Conservation (phyloP, 352 stramenopile genomes). For the Phytopythium litorale region DNA sequence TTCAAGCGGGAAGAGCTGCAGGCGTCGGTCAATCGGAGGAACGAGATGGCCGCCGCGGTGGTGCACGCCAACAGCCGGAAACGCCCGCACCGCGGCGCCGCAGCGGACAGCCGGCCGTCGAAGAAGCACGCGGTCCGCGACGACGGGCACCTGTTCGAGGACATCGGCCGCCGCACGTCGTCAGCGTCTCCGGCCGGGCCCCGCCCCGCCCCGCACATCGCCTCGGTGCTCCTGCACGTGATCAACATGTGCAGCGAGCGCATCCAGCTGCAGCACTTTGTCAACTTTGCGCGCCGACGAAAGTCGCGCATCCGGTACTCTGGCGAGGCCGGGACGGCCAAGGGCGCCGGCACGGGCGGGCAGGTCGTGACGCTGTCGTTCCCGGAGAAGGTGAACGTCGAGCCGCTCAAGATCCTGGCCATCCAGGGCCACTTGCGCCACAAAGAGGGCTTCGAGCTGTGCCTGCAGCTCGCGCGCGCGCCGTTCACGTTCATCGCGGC, state of each 20-base stretch:
- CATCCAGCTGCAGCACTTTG: slow-evolving; percentile 85
- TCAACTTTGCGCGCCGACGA: slow-evolving; percentile 82
- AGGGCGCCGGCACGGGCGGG: slow-evolving; percentile 54
- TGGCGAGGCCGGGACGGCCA: slow-evolving; percentile 59
- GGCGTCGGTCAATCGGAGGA: slow-evolving; percentile 45
- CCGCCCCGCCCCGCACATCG: slow-evolving; percentile 47
- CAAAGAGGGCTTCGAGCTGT: slow-evolving; percentile 71
- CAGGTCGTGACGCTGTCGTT: slow-evolving; percentile 87
- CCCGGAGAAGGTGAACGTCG: slow-evolving; percentile 79
- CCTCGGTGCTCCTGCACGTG: slow-evolving; percentile 72
- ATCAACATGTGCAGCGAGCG: slow-evolving; percentile 83
- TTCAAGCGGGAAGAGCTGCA: slow-evolving; percentile 78
- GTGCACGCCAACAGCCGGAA: slow-evolving; percentile 30
- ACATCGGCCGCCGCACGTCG: neutral
- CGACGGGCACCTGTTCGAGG: slow-evolving; percentile 9
- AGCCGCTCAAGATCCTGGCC: slow-evolving; percentile 69
- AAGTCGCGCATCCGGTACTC: slow-evolving; percentile 83
- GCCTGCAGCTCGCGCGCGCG: slow-evolving; percentile 52
- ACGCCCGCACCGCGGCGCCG: slow-evolving; percentile 10
- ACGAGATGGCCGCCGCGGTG: slow-evolving; percentile 31
- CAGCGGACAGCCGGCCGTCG: slow-evolving; percentile 17
- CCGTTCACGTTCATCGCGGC: slow-evolving; percentile 73
- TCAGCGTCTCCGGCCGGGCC: neutral
- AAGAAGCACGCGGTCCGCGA: slow-evolving; percentile 36
- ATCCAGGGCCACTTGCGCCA: slow-evolving; percentile 83